Evolutionary conservation across 257 asterid genomes (phyloP).

Genomic region (Salvia hispanica): DNA sequence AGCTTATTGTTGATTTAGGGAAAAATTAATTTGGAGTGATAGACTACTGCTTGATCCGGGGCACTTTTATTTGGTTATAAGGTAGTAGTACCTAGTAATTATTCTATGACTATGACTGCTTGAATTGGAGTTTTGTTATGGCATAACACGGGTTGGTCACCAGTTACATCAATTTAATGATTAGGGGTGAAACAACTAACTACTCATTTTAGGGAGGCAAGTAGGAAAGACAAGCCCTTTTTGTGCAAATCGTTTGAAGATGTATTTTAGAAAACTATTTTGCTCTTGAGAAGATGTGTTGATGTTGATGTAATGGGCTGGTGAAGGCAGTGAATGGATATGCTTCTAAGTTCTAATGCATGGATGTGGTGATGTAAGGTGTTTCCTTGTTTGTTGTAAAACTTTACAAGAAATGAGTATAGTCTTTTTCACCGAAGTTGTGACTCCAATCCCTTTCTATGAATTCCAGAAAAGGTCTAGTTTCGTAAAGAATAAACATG

Average conservation of each 20-base stretch:
- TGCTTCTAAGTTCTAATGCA: background rate
- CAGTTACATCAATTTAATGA: background rate
- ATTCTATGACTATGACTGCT: background rate
- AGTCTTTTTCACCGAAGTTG: background rate
- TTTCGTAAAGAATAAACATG: background rate
- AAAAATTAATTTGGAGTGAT: background rate
- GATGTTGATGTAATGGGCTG: background rate
- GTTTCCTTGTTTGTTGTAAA: background rate
- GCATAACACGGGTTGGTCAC: background rate
- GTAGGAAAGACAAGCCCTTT: background rate
- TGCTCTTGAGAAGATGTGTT: constrained; percentile 5
- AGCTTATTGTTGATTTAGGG: background rate
- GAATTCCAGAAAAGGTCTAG: background rate
- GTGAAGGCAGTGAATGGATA: background rate
- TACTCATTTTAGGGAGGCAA: background rate
- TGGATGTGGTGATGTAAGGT: background rate
- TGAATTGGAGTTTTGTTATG: background rate
- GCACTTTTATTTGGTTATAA: background rate
- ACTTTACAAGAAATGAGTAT: background rate
- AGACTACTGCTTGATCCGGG: constrained; percentile 7
- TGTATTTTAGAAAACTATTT: background rate
- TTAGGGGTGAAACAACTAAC: background rate
- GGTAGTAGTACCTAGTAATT: background rate
- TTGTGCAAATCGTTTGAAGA: background rate
- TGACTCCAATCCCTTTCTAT: background rate